Evolutionary conservation across 1,284 basidiomycete genomes (phyloP), one percentile per base, ranked within the genome.

Genomic region (Apiotrichum montevideense): DNA sequence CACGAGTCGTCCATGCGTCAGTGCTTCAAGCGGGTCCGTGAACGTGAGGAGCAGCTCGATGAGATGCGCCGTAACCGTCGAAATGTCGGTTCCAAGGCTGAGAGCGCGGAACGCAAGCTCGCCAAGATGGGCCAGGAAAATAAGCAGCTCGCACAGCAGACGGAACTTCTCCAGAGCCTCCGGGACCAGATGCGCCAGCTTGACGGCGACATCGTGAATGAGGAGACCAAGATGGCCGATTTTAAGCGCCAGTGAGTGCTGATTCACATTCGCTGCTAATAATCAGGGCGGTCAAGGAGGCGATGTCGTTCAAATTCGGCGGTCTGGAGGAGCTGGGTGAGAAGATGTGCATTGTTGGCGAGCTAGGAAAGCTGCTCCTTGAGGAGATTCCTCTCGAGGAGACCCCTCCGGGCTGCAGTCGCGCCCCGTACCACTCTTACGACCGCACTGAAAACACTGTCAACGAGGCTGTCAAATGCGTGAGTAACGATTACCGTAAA

Each of bases 121-220:
- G 83, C 82, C 71, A 95, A 88, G 79, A 96, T 96, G 92, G 84
- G 83, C 52, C 82, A 88, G 0, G 91, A 92, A 76, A 86, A 96
- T 79, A 97, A 96, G 80, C 87, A 89, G 66, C 77, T 93, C 39
- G 78, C 80, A 15, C 71, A 79, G 58, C 92, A 96, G 76, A 88
- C 86, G 0, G 87, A 91, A 32, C 75, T 81, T 4, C 78, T 97
- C 56, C 86, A 87, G 67, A 80, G 80, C 14, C 78, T 95, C 42
- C 82, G 87, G 44, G 84, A 85, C 34, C 87, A 95, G 70, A 95
- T 95, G 58, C 79, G 87, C 37, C 61, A 76, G 21, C 79, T 96
- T 72, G 90, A 95, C 69, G 81, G 84, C 8, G 88, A 94, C 35
- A 92, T 97, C 58, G 79, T 91, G 78, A 81, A 80, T 2, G 89